Conservation (phyloP, 1,284 basidiomycete genomes). For the Pyrrhoderma noxium region DNA sequence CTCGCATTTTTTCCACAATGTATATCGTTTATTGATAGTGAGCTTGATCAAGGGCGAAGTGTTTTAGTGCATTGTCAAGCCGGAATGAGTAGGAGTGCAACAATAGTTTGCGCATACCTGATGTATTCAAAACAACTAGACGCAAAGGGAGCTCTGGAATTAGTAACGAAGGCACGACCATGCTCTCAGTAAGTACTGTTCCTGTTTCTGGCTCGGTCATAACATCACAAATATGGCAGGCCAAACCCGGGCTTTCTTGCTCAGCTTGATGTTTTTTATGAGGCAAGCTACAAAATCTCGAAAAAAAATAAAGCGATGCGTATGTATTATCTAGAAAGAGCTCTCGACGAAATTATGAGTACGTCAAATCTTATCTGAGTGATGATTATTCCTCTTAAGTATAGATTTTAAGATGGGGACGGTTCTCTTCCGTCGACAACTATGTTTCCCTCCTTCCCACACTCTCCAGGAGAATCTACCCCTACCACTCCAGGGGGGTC, state of each 20-base stretch:
- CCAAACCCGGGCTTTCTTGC: conserved; percentile 74
- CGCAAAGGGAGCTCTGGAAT: conserved; percentile 55
- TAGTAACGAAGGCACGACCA: conserved; percentile 60
- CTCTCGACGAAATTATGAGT: conserved; percentile 74
- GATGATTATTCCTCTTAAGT: not conserved
- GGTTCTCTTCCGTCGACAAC: conserved; percentile 53
- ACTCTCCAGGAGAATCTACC: conserved; percentile 53
- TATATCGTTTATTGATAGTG: conserved; percentile 73
- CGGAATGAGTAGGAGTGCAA: conserved; percentile 76
- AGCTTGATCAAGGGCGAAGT: conserved; percentile 64
- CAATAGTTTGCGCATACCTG: conserved; percentile 77
- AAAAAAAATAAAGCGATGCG: conserved; percentile 62
- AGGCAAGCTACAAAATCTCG: conserved; percentile 64
- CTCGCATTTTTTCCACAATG: conserved; percentile 69
- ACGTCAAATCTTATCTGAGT: conserved; percentile 24
- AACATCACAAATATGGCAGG: conserved; percentile 31
- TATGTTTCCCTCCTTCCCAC: conserved; percentile 72
- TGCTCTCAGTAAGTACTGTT: conserved; percentile 53
- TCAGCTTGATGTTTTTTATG: conserved; percentile 73
- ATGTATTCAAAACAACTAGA: conserved; percentile 70
- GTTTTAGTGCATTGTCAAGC: conserved; percentile 85
- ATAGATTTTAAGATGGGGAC: conserved; percentile 51
- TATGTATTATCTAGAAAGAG: conserved; percentile 75
- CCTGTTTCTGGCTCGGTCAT: not conserved
- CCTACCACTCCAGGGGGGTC: conserved; percentile 47